phyloP scores from a whole-genome alignment of 78 protist species.

The Dictyostelium intermedium region DNA sequence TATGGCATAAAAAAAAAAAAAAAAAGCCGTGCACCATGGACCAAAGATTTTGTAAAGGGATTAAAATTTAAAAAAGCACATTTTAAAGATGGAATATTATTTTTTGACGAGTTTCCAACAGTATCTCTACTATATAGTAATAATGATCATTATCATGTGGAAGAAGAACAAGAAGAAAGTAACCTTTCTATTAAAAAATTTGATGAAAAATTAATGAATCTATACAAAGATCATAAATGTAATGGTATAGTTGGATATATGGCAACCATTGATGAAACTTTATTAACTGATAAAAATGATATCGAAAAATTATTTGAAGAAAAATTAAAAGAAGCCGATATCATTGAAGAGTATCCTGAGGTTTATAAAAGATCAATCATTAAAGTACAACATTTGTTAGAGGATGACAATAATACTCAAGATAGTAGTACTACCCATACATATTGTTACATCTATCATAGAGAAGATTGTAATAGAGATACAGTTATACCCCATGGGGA shows the following conservation, averaged over 20 bases:
- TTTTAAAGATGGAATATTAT: background rate
- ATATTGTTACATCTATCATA: constrained; percentile 5
- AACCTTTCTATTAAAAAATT: background rate
- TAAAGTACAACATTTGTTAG: background rate
- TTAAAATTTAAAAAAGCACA: background rate
- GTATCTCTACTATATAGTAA: background rate
- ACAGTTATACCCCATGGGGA: background rate
- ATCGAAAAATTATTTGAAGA: background rate
- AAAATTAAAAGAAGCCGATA: constrained; percentile 5
- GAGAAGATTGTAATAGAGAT: constrained; percentile 8
- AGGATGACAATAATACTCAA: background rate
- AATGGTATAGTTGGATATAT: constrained; percentile 9
- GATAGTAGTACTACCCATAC: background rate
- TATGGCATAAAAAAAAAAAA: background rate
- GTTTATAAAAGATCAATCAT: constrained; percentile 15
- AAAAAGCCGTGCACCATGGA: constrained; percentile 12
- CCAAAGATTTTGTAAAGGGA: background rate
- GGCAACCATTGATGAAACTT: background rate
- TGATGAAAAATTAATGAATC: background rate
- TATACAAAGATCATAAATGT: constrained; percentile 1
- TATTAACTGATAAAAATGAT: background rate
- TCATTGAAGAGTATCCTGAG: constrained; percentile 16
- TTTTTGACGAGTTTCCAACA: background rate
- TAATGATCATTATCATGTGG: background rate
- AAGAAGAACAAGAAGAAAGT: too few species aligned